Conservation (phyloP, 306 rosid genomes). For the Psophocarpus tetragonolobus region DNA sequence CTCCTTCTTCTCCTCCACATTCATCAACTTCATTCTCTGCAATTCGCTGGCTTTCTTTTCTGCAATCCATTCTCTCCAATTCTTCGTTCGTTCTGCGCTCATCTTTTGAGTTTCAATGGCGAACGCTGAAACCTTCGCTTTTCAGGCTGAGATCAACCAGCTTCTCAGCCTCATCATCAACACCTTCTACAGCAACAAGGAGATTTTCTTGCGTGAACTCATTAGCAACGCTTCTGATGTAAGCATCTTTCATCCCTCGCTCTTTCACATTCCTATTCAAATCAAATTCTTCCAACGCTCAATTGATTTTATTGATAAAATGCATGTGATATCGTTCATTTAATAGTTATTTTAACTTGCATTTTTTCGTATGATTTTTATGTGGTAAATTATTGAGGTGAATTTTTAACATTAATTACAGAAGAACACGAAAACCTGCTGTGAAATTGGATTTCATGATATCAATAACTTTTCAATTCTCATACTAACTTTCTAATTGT, state of each 20-base stretch:
- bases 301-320: not conserved
- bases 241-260: not conserved
- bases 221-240: conserved; percentile 70
- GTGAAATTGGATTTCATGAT: too few relatives aligned
- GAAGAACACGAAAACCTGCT: not conserved
- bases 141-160: conserved; percentile 74
- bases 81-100: not conserved
- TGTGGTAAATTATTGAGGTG: not conserved
- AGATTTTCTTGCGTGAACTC: conserved; percentile 73
- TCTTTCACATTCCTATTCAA: too few relatives aligned
- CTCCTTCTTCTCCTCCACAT: rapidly evolving
- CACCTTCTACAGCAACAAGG: conserved; percentile 72
- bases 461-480: not conserved
- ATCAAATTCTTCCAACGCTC: not conserved
- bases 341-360: too few relatives aligned
- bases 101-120: conserved; percentile 36
- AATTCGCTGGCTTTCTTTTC: not conserved
- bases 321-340: too few relatives aligned
- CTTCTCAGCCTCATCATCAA: conserved; percentile 73
- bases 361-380: not conserved
- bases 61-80: not conserved
- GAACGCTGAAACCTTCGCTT: conserved; percentile 68
- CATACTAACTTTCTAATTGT: not conserved
- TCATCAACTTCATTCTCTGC: not conserved
- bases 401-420: not conserved